These are phyloP conservation scores for Penicillium goetzii DNA, from an alignment of 495 filamentous ascomycete species.

Conservation along the genomic window DNA sequence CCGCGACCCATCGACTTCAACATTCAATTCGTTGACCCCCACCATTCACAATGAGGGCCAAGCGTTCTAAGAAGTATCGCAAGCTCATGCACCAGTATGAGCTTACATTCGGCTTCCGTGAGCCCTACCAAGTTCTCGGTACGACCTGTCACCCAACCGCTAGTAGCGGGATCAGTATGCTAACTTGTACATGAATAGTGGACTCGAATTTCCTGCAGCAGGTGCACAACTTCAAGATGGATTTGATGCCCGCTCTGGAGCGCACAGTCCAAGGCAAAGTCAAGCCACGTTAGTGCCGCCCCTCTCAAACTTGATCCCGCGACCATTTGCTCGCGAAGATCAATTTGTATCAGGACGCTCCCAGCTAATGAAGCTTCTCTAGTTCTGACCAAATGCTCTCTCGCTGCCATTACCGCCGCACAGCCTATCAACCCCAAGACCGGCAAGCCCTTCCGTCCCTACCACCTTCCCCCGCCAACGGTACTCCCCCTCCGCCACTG, in stretches of 20 bases:
- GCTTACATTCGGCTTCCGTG: slow-evolving; percentile 81
- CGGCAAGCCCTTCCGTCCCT: slow-evolving; percentile 46
- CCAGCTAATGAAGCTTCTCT: slow-evolving; percentile 14
- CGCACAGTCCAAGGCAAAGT: slow-evolving; percentile 76
- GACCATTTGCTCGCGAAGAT: not conserved
- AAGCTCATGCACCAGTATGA: slow-evolving; percentile 95
- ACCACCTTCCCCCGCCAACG: slow-evolving; percentile 50
- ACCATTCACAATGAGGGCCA: slow-evolving; percentile 73
- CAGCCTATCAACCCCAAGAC: slow-evolving; percentile 52
- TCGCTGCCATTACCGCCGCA: slow-evolving; percentile 48
- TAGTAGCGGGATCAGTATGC: slow-evolving; percentile 4
- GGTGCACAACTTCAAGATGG: slow-evolving; percentile 77
- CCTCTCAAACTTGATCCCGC: slow-evolving; percentile 9
- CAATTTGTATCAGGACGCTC: not conserved
- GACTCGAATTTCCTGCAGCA: slow-evolving; percentile 81
- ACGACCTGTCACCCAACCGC: slow-evolving; percentile 25
- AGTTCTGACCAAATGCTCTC: slow-evolving; percentile 68
- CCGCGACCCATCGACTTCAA: slow-evolving; percentile 18
- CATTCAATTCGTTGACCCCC: slow-evolving; percentile 21
- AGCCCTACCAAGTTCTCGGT: slow-evolving; percentile 91
- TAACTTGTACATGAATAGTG: slow-evolving; percentile 46
- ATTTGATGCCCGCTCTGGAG: slow-evolving; percentile 70
- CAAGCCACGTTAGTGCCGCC: slow-evolving; percentile 70
- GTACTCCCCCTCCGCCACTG: slow-evolving; percentile 82
- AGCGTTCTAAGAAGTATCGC: slow-evolving; percentile 92